phyloP scores from a whole-genome alignment of 805 yeast species.

The Saturnispora galanensis region DNA sequence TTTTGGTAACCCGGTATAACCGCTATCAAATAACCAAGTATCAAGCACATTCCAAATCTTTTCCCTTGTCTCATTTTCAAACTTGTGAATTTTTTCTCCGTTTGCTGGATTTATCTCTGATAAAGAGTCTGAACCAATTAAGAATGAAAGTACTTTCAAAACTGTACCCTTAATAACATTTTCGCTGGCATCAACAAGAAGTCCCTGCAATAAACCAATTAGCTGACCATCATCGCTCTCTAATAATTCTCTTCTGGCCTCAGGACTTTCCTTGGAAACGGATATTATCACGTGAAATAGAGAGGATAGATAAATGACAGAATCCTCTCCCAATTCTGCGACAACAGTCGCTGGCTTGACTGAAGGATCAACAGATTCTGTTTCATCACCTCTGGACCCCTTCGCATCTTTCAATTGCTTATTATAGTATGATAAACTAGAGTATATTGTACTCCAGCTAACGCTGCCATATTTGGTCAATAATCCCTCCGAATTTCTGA shows the following conservation, averaged over 20 bases:
- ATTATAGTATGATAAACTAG: constrained; percentile 26
- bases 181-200: constrained; percentile 16
- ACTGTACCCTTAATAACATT: constrained; percentile 37
- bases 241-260: constrained; percentile 24
- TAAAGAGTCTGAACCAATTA: constrained; percentile 36
- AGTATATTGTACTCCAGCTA: constrained; percentile 30
- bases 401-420: constrained; percentile 17
- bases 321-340: constrained; percentile 69
- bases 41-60: constrained; percentile 65
- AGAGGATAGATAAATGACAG: constrained; percentile 63
- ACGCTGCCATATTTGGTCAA: constrained; percentile 22
- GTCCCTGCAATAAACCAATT: constrained; percentile 9
- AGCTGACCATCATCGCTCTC: constrained; percentile 27
- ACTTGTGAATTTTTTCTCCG: background rate
- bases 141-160: constrained; percentile 45
- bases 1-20: constrained; percentile 22
- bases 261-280: constrained; percentile 35
- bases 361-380: constrained; percentile 1
- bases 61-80: constrained; percentile 22
- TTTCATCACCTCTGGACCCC: background rate
- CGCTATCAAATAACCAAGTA: constrained; percentile 44
- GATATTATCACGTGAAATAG: constrained; percentile 56
- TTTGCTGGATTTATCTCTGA: constrained; percentile 18
- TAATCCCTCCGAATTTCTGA: constrained; percentile 14
- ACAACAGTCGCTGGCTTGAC: constrained; percentile 17